Evolutionary conservation across 2,329 filamentous ascomycete species (phyloP).

Genomic region (Fusarium dlaminii): DNA sequence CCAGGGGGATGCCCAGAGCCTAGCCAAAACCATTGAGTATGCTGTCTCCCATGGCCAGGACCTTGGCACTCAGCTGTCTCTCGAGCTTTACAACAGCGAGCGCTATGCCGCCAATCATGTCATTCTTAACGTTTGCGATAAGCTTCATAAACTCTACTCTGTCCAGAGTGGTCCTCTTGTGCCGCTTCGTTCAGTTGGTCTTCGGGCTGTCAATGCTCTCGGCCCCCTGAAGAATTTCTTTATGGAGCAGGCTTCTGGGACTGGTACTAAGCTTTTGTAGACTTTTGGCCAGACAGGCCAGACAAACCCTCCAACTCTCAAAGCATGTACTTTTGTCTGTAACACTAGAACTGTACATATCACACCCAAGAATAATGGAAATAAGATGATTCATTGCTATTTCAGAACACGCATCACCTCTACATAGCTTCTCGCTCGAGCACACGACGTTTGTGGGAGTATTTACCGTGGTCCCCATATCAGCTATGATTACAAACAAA

Average conservation of each 20-base stretch:
- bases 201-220: slow-evolving; percentile 79
- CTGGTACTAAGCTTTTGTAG: slow-evolving; percentile 57
- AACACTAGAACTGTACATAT: slow-evolving; percentile 26
- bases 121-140: slow-evolving; percentile 83
- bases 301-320: neutral
- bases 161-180: slow-evolving; percentile 82
- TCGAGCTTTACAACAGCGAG: slow-evolving; percentile 84
- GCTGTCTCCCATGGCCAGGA: slow-evolving; percentile 88
- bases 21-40: slow-evolving; percentile 78
- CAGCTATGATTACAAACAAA: slow-evolving; percentile 56
- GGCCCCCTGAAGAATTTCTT: slow-evolving; percentile 82
- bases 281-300: neutral
- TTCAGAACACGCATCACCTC: slow-evolving; percentile 37
- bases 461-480: slow-evolving; percentile 50
- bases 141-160: slow-evolving; percentile 93
- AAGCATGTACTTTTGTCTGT: slow-evolving; percentile 23
- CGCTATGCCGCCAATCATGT: slow-evolving; percentile 85
- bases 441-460: slow-evolving; percentile 47
- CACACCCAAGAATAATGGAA: slow-evolving; percentile 16
- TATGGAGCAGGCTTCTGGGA: slow-evolving; percentile 77
- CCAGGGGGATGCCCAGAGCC: slow-evolving; percentile 84
- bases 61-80: slow-evolving; percentile 78
- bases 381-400: slow-evolving; percentile 40
- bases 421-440: slow-evolving; percentile 41
- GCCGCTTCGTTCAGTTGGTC: slow-evolving; percentile 78